A percentile compares a stretch with the other conserved stretches of the same genome.
Evolutionary conservation across 139 green algal genomes (phyloP).

Genomic region (Chlamydomonas incerta): DNA sequence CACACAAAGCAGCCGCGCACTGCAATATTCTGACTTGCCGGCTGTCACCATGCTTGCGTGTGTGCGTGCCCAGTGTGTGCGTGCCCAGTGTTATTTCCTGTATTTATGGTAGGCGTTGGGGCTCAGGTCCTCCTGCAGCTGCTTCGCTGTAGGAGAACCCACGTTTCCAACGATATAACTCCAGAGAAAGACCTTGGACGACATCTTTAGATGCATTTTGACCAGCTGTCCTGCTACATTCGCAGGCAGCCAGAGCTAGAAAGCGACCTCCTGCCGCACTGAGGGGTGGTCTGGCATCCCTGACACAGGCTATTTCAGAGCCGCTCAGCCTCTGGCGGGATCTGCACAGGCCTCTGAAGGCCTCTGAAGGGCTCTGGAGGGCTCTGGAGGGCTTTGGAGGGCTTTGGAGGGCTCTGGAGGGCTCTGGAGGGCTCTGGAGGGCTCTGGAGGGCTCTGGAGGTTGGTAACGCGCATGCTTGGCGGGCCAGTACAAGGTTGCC

Average conservation of each 20-base stretch:
- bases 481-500: background rate
- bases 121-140: conserved; percentile 14
- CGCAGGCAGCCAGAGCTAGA: too few relatives aligned
- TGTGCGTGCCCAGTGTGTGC: background rate
- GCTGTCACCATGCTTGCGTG: background rate
- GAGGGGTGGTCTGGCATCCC: conserved; percentile 22
- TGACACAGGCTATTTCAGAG: conserved; percentile 9
- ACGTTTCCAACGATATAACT: too few relatives aligned
- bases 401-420: background rate
- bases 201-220: background rate
- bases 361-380: conserved; percentile 1
- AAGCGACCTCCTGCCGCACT: too few relatives aligned
- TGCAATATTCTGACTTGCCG: background rate
- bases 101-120: background rate
- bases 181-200: background rate
- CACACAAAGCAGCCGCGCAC: too few relatives aligned
- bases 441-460: conserved; percentile 13
- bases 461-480: conserved; percentile 7
- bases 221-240: too few relatives aligned
- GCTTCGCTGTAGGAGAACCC: background rate
- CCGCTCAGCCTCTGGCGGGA: background rate
- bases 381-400: too few relatives aligned
- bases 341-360: background rate
- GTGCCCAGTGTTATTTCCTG: too few relatives aligned
- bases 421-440: background rate